Conservation (phyloP, 345 rosid genomes). For the Brassica rapa region DNA sequence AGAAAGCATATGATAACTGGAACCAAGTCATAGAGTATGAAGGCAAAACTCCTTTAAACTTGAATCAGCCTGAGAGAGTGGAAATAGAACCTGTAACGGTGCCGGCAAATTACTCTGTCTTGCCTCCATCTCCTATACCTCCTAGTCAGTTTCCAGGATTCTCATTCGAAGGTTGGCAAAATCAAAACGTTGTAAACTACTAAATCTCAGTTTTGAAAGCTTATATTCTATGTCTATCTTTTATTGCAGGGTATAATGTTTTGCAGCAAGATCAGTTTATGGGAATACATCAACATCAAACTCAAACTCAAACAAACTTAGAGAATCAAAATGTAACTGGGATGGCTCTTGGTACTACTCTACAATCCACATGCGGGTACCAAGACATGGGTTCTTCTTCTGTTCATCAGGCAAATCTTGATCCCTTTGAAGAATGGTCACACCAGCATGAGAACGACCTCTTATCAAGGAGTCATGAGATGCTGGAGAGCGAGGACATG, state of each 20-base stretch:
- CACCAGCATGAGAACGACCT: conserved; percentile 57
- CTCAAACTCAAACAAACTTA: conserved; percentile 36
- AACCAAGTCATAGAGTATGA: conserved; percentile 76
- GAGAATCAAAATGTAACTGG: conserved; percentile 47
- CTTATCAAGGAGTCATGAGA: conserved; percentile 68
- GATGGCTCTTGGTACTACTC: conserved; percentile 68
- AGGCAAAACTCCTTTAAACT: conserved; percentile 65
- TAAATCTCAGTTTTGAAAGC: not conserved
- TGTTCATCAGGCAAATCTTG: conserved; percentile 45
- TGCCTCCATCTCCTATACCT: conserved; percentile 50
- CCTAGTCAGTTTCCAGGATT: conserved; percentile 50
- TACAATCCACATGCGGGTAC: conserved; percentile 49
- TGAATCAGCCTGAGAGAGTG: conserved; percentile 60
- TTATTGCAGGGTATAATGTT: conserved; percentile 49
- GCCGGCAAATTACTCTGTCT: conserved; percentile 43
- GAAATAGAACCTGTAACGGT: conserved; percentile 43
- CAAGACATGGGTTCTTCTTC: conserved; percentile 46
- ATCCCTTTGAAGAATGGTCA: conserved; percentile 77
- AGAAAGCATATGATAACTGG: conserved; percentile 95
- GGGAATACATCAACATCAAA: conserved; percentile 45
- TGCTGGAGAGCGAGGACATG: conserved; percentile 93
- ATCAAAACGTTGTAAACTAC: not conserved
- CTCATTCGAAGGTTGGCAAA: conserved; percentile 60
- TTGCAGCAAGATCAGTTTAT: conserved; percentile 51
- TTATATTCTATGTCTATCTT: conserved; percentile 5